phyloP scores from a whole-genome alignment of 2,329 filamentous ascomycete genomes.

The Alternaria rosae region DNA sequence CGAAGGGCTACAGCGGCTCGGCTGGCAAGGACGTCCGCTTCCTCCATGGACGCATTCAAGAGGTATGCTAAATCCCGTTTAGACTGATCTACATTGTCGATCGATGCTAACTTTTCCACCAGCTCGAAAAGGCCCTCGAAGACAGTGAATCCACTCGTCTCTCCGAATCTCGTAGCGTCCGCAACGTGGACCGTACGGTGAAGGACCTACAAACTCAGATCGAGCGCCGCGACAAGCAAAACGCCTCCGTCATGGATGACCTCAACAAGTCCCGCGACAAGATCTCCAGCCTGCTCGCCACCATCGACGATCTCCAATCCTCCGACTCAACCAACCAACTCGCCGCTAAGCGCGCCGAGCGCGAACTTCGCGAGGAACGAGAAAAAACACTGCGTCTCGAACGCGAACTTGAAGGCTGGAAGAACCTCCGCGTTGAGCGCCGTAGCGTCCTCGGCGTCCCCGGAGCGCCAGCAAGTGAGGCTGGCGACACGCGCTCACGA shows the following conservation, averaged over 20 bases:
- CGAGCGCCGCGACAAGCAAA: constrained; percentile 90
- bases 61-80: constrained; percentile 66
- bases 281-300: constrained; percentile 84
- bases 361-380: constrained; percentile 86
- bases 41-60: constrained; percentile 90
- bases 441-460: constrained; percentile 46
- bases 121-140: constrained; percentile 90
- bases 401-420: constrained; percentile 85
- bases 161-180: constrained; percentile 83
- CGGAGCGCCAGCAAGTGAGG: constrained; percentile 51
- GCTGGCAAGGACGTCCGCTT: constrained; percentile 96
- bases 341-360: constrained; percentile 81
- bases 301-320: constrained; percentile 92
- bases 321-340: constrained; percentile 84
- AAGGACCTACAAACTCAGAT: constrained; percentile 93
- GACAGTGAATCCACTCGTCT: constrained; percentile 79
- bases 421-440: constrained; percentile 71
- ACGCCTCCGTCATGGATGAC: constrained; percentile 81
- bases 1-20: constrained; percentile 88
- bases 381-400: constrained; percentile 85
- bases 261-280: constrained; percentile 87
- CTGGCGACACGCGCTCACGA: constrained; percentile 52
- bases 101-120: constrained; percentile 24
- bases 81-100: not conserved
- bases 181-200: constrained; percentile 91